Evolutionary conservation across 768 basidiomycete genomes (phyloP), one percentile per base, ranked within the genome.

Genomic region (Lentinus tigrinus): DNA sequence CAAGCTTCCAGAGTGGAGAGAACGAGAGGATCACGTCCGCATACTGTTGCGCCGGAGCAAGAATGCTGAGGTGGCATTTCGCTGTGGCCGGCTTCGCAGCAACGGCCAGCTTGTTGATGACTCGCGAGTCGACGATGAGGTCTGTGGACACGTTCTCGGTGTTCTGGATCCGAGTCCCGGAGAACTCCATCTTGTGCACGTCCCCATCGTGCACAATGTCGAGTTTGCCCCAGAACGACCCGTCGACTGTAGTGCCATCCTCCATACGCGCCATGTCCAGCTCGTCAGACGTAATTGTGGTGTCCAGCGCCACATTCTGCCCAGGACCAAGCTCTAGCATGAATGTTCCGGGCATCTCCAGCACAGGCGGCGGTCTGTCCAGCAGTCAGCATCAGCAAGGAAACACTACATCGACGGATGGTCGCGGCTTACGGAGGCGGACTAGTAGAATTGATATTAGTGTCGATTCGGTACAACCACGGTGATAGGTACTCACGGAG

Each of bases 241-340:
- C 92, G 48, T 91, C 92, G 19, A 94, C 92, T 23, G 85, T 76
- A 14, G 89, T 93, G 1, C 91, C 92, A 65, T 94, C 92, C 62
- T 93, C 92, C 88, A 91, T 92, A 49, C 89, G 82, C 2, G 92
- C 88, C 92, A 94, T 93, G 69, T 94, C 92, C 36, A 93, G 80
- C 63, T 93, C 92, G 44, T 81, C 83, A 3, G 92, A 93, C 52
- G 82, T 79, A 34, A 93, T 81, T 17, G 82, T 88, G 3, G 89
- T 89, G 63, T 93, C 92, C 19, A 94, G 80, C 6, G 85, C 89
- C 53, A 94, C 87, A 40, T 83, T 78, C 72, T 91, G 91, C 16
- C 91, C 90, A 0, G 90, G 91, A 5, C 77, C 72, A 27, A 94
- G 82, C 71, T 94, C 92, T 39, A 94, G 78, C 65, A 85, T 89